phyloP scores from a whole-genome alignment of 805 yeast species.

The Wickerhamiella hasegawae region DNA sequence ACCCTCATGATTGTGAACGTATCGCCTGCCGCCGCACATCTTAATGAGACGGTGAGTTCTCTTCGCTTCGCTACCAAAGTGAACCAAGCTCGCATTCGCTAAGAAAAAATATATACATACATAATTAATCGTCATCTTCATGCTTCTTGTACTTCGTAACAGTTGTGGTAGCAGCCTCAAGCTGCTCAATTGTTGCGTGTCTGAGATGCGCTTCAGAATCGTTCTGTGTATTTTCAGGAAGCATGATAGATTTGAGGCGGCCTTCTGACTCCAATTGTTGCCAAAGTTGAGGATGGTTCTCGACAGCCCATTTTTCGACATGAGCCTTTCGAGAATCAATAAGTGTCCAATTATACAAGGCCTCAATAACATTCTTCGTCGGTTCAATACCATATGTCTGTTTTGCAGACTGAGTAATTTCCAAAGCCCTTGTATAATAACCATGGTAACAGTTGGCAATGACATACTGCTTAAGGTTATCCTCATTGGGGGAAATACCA shows the following conservation, averaged over 20 bases:
- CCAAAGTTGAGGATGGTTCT: slow-evolving; percentile 26
- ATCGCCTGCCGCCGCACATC: slow-evolving; percentile 46
- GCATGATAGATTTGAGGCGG: slow-evolving; percentile 16
- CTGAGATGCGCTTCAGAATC: slow-evolving; percentile 19
- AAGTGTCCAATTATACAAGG: slow-evolving; percentile 30
- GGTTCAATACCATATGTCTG: slow-evolving; percentile 20
- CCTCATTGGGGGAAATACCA: slow-evolving; percentile 35
- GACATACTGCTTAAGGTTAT: slow-evolving; percentile 41
- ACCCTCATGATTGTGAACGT: slow-evolving; percentile 87
- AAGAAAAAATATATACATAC: not conserved
- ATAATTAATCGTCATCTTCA: slow-evolving; percentile 3
- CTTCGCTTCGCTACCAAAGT: slow-evolving; percentile 68
- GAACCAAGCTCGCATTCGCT: slow-evolving; percentile 5
- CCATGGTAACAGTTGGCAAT: slow-evolving; percentile 61
- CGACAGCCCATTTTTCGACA: slow-evolving; percentile 27
- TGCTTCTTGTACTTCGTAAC: not conserved
- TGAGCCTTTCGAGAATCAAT: slow-evolving; percentile 23
- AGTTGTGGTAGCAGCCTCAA: slow-evolving; percentile 9
- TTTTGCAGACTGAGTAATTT: slow-evolving; percentile 29
- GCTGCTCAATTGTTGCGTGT: slow-evolving; percentile 12
- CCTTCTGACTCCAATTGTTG: slow-evolving; percentile 19
- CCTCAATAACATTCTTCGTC: slow-evolving; percentile 15
- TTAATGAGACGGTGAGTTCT: slow-evolving; percentile 69
- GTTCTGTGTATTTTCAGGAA: slow-evolving; percentile 20
- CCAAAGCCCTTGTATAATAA: slow-evolving; percentile 37